phyloP scores from a whole-genome alignment of 306 rosid genomes.

The Inga leiocalycina region DNA sequence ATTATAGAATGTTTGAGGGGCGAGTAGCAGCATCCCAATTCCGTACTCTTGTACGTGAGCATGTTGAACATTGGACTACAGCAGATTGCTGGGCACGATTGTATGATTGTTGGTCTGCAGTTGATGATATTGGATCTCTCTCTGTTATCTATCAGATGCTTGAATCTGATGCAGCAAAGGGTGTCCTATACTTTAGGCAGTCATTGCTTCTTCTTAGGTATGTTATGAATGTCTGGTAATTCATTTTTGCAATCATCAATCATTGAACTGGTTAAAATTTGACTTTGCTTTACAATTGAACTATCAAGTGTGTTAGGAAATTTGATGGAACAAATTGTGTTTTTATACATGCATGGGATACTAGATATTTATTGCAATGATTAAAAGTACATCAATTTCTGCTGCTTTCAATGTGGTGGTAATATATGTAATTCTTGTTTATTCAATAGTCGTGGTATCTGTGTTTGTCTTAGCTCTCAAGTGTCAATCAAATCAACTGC shows the following conservation, averaged over 20 bases:
- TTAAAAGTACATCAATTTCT: neutral
- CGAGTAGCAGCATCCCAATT: constrained; percentile 86
- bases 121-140: constrained; percentile 88
- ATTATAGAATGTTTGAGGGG: constrained; percentile 87
- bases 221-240: constrained; percentile 14
- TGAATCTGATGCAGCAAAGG: constrained; percentile 85
- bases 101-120: constrained; percentile 93
- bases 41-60: constrained; percentile 83
- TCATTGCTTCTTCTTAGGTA: constrained; percentile 95
- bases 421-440: neutral
- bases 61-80: constrained; percentile 86
- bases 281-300: neutral
- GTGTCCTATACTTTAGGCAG: constrained; percentile 91
- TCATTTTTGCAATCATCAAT: neutral
- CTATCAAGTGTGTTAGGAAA: neutral
- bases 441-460: neutral
- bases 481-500: neutral
- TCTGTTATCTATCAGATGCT: constrained; percentile 96
- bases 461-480: neutral
- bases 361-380: neutral
- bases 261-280: constrained; percentile 1
- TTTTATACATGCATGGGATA: neutral
- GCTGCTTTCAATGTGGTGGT: neutral
- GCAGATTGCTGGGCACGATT: constrained; percentile 91
- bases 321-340: neutral